These are phyloP conservation scores for Craspedostauros australis DNA, from an alignment of 108 stramenopile species.

Conservation along the genomic window DNA sequence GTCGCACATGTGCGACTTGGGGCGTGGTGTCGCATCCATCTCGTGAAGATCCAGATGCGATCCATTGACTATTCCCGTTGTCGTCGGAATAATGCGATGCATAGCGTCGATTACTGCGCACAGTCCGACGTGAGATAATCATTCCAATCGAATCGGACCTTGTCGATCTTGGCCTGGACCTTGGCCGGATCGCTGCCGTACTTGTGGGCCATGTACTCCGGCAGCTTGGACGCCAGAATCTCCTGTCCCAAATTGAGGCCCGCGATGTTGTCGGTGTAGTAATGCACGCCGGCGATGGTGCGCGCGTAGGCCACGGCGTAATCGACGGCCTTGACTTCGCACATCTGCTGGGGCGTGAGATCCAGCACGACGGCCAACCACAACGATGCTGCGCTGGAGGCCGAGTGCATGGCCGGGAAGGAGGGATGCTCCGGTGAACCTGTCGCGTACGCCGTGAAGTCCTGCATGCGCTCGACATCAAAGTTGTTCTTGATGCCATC, in stretches of 20 bases:
- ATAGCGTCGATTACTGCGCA: no score
- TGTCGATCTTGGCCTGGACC: slow-evolving; percentile 15
- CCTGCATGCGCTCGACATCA: not conserved
- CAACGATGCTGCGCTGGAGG: slow-evolving; percentile 13
- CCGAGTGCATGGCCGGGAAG: slow-evolving; percentile 46
- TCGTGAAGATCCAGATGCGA: no score
- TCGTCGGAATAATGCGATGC: no score
- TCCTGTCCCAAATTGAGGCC: slow-evolving; percentile 32
- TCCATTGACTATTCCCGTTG: no score
- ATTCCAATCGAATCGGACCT: slow-evolving; percentile 33
- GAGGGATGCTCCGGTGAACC: slow-evolving; percentile 34
- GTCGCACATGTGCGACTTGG: no score
- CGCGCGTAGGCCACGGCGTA: slow-evolving; percentile 35
- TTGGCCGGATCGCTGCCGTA: slow-evolving; percentile 13
- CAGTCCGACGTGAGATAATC: no score
- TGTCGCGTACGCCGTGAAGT: slow-evolving; percentile 36
- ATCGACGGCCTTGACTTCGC: slow-evolving; percentile 19
- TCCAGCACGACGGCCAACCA: slow-evolving; percentile 35
- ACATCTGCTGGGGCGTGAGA: slow-evolving; percentile 26
- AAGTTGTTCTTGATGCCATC: slow-evolving; percentile 4
- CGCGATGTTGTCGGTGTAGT: slow-evolving; percentile 25
- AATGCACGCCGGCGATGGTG: slow-evolving; percentile 45
- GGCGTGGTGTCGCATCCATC: no score
- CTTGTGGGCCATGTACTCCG: slow-evolving; percentile 10
- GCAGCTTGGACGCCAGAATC: slow-evolving; percentile 13